Evolutionary conservation across 148 eudicot genomes (phyloP).

Genomic region (Fagopyrum esculentum): DNA sequence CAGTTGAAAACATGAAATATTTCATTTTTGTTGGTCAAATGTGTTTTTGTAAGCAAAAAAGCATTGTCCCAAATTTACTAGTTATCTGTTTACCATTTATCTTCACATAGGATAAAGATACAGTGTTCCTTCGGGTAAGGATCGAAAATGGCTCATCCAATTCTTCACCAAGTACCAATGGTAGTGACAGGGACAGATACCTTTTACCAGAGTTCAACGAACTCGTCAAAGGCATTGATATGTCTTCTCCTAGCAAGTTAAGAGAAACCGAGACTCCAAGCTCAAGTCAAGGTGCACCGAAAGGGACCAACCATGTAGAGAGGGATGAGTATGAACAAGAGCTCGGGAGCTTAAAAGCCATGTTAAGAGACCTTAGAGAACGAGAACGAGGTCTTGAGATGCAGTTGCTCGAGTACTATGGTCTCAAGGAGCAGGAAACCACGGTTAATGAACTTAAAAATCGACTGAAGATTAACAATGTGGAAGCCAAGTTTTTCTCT

Average conservation of each 20-base stretch:
- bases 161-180: constrained; percentile 27
- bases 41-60: background rate
- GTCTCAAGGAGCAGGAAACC: constrained; percentile 83
- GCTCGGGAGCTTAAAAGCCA: constrained; percentile 39
- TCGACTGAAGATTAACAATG: constrained; percentile 49
- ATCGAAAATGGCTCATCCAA: constrained; percentile 17
- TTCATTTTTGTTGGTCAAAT: background rate
- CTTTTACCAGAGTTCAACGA: constrained; percentile 62
- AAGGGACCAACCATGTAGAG: constrained; percentile 16
- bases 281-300: constrained; percentile 19
- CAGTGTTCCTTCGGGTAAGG: constrained; percentile 25
- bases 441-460: constrained; percentile 66
- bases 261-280: constrained; percentile 20
- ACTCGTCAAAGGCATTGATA: constrained; percentile 38
- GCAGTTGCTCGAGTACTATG: constrained; percentile 73
- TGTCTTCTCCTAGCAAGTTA: constrained; percentile 12
- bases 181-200: constrained; percentile 40
- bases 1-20: background rate
- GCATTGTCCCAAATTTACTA: background rate
- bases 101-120: constrained; percentile 46
- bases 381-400: constrained; percentile 61
- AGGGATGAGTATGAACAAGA: constrained; percentile 48
- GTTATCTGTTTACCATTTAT: constrained; percentile 3
- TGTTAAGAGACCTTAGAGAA: constrained; percentile 50
- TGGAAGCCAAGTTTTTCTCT: constrained; percentile 62